These are phyloP conservation scores for Aspergillus felis DNA, from an alignment of 2,329 filamentous ascomycete genomes.

Conservation along the genomic window DNA sequence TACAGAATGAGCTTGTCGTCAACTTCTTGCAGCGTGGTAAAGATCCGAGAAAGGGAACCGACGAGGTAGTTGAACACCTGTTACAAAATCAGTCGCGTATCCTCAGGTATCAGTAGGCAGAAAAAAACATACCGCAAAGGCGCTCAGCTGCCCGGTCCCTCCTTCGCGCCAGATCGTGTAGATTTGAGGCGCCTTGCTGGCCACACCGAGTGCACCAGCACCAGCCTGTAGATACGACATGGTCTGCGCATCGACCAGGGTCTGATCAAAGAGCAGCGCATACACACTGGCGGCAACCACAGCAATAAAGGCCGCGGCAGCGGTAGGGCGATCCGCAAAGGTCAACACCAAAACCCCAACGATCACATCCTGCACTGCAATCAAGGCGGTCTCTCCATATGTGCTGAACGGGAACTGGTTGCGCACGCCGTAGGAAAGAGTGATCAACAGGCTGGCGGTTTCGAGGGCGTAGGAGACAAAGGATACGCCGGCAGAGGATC, in stretches of 20 bases:
- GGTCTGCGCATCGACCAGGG: slow-evolving; percentile 61
- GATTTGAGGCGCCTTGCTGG: slow-evolving; percentile 94
- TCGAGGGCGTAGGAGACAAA: slow-evolving; percentile 93
- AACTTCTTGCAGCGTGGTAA: slow-evolving; percentile 95
- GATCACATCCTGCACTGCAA: slow-evolving; percentile 85
- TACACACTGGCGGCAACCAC: slow-evolving; percentile 66
- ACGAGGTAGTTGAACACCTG: slow-evolving; percentile 98
- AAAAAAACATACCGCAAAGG: slow-evolving; percentile 72
- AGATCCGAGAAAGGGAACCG: slow-evolving; percentile 90
- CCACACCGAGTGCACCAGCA: slow-evolving; percentile 76
- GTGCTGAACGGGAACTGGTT: slow-evolving; percentile 94
- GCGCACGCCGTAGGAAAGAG: slow-evolving; percentile 86
- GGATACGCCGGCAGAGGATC: slow-evolving; percentile 76
- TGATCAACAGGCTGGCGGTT: slow-evolving; percentile 81
- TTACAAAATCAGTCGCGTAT: not conserved
- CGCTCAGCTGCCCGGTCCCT: slow-evolving; percentile 90
- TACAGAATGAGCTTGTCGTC: slow-evolving; percentile 95
- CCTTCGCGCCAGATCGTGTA: slow-evolving; percentile 77
- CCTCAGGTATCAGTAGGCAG: not conserved
- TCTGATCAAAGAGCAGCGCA: slow-evolving; percentile 63
- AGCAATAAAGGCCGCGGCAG: slow-evolving; percentile 74
- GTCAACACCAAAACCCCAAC: slow-evolving; percentile 83
- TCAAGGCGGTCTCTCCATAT: slow-evolving; percentile 90
- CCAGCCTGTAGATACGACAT: slow-evolving; percentile 77
- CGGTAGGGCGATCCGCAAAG: slow-evolving; percentile 65